Base-by-base conservation (phyloP, 2,329 filamentous ascomycete genomes). In the Penicillium rolfsii region DNA sequence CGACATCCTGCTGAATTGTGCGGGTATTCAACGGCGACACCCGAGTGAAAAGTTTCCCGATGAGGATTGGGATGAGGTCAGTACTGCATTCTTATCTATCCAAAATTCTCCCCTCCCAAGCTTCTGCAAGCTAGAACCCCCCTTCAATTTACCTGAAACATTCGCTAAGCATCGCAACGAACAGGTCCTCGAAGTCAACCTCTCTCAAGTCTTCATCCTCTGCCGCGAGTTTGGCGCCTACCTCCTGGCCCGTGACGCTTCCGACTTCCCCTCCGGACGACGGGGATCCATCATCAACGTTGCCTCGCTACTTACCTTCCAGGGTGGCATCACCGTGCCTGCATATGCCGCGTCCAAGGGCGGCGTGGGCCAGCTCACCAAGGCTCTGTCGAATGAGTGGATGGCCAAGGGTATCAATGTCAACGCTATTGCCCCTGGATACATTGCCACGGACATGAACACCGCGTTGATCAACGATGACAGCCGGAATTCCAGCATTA, bases 1-100 rank as follows among this genome's bases (percentile, higher is more conserved):
- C 64, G 85, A 91, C 72, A 91, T 96, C 71, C 85, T 96, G 7
- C 80, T 96, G 69, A 96, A 93, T 80, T 94, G 91, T 78, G 93
- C 90, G 19, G 93, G 93, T 28, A 93, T 96, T 73, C 93, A 96
- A 77, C 84, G 87, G 64, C 84, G 92, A 14, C 90, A 95, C 75
- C 86, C 90, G 0, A 87, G 89, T 46, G 86, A 92, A 69, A 76
- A 84, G 61, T 96, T 96, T 73, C 91, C 91, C 0, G 86, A 90
- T 72, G 78, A 81, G 48, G 91, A 95, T 79, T 96, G 91, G 84
- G 84, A 89, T 71, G 86, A 89, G 70, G 85, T 85, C 59, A 54
- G 71, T 68, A 7, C 35, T 28, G 4, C 22, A 43, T 36, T 46
- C 28, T 43, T 52, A 28, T 41, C 33, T 28, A 16, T 6, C 26